A percentile compares a stretch with the other conserved stretches of the same genome.
Conservation (phyloP, 2,329 filamentous ascomycete genomes). For the Zymoseptoria ardabiliae region DNA sequence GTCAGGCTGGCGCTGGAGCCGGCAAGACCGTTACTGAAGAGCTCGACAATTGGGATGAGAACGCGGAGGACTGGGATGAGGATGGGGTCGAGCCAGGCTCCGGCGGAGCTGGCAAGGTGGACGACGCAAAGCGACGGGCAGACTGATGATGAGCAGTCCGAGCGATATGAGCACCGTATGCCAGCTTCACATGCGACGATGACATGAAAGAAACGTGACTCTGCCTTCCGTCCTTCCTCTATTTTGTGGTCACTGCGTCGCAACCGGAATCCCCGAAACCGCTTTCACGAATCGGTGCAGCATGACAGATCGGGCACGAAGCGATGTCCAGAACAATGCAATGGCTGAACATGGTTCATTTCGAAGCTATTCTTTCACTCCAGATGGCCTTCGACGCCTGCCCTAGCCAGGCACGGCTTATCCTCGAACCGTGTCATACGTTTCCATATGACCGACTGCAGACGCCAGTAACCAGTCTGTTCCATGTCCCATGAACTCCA, state of each 20-base stretch:
- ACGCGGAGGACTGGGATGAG: constrained; percentile 61
- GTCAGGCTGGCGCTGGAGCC: constrained; percentile 48
- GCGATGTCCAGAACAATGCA: neutral
- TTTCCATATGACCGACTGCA: neutral
- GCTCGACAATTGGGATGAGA: constrained; percentile 92
- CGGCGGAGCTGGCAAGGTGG: constrained; percentile 17
- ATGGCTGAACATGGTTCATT: constrained; percentile 13
- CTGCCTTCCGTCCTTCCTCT: neutral
- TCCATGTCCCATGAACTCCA: constrained; percentile 5
- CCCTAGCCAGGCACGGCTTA: neutral
- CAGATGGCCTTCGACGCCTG: neutral
- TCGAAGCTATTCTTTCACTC: constrained; percentile 18
- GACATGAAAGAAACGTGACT: neutral
- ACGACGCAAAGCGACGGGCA: constrained; percentile 35
- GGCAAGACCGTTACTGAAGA: constrained; percentile 64
- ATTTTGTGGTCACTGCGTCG: neutral
- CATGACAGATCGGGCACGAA: neutral
- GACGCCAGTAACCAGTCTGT: neutral
- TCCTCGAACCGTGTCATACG: neutral
- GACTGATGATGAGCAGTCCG: constrained; percentile 29
- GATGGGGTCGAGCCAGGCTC: constrained; percentile 36
- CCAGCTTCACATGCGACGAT: neutral
- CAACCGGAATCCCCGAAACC: neutral
- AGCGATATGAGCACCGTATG: neutral
- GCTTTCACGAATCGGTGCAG: neutral